Evolutionary conservation across 2,329 filamentous ascomycete genomes (phyloP), one percentile per base, ranked within the genome.

Genomic region (Pezicula radicicola): DNA sequence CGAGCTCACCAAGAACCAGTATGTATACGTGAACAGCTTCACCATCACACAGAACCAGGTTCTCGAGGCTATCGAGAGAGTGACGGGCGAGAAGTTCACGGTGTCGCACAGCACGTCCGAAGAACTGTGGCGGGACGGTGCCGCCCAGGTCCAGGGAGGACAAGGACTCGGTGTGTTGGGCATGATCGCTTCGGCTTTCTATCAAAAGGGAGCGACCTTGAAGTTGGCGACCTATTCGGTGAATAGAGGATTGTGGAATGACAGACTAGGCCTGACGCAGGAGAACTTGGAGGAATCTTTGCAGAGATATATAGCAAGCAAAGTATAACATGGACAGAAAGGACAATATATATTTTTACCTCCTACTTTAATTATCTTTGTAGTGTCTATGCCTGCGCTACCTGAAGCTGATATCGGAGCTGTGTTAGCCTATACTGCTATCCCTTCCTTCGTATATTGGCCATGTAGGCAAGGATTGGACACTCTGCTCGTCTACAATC

Each of bases 1-100:
- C 0, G 66, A 68, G 4, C 62, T 68, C 30, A 61, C 70, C 3
- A 55, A 60, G 2, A 71, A 73, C 51, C 55, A 55, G 25, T 65
- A 58, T 46, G 50, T 68, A 9, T 67, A 63, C 55, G 58, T 67
- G 28, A 56, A 62, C 25, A 68, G 68, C 7, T 68, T 70, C 47
- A 55, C 57, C 39, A 53, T 61, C 13, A 66, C 63, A 16, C 68
- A 70, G 55, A 63, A 62, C 12, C 61, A 70, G 36, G 54, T 70
- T n/a, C 57, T 71, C 13, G 62, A 55, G 1, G 63, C 60, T 33
- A 60, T 63, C 6, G 58, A 65, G 57, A 60, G 61, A 12, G 63
- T 54, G 8, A 68, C 65, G 6, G 62, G 60, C 1, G 63, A 59
- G 35, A 60, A 54, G 42, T 70, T 68, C 67, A 60, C 51, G 3